These are phyloP conservation scores for Asparagopsis taxiformis DNA, from an alignment of 31 red algal genomes.

Conservation along the genomic window DNA sequence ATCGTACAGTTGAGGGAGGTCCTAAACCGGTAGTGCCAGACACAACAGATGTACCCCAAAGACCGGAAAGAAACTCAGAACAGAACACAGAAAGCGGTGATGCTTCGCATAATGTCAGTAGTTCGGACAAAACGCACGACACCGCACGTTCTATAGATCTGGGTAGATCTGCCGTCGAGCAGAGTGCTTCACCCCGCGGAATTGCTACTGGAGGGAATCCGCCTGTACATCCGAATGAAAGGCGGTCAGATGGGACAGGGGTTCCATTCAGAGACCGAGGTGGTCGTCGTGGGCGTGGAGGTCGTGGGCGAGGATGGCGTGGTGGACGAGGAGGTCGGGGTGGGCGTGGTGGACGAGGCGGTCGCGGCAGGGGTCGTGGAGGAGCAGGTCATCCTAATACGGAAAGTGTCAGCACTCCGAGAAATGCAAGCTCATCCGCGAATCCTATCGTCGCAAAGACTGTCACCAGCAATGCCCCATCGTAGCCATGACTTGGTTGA, in stretches of 20 bases:
- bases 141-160: no score
- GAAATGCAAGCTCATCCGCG: neutral
- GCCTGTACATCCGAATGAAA: no score
- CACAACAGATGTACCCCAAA: no score
- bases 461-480: slow-evolving; percentile 21
- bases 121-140: no score
- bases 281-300: slow-evolving; percentile 14
- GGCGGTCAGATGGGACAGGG: neutral
- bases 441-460: slow-evolving; percentile 24
- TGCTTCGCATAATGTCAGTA: no score
- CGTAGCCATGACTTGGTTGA: neutral
- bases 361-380: slow-evolving; percentile 42
- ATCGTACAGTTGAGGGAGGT: no score
- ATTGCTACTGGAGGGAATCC: no score
- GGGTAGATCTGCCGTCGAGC: no score
- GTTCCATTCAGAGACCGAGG: neutral
- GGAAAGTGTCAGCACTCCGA: neutral
- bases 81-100: no score
- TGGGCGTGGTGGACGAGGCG: slow-evolving; percentile 36
- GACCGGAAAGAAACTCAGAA: no score
- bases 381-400: neutral
- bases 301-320: slow-evolving; percentile 29
- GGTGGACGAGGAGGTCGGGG: slow-evolving; percentile 42
- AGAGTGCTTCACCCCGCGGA: no score
- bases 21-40: no score